Percentiles rank a stretch among this genome's conserved stretches.
Conservation (phyloP, 2,329 filamentous ascomycete species). For the Curvularia eragrostidis region DNA sequence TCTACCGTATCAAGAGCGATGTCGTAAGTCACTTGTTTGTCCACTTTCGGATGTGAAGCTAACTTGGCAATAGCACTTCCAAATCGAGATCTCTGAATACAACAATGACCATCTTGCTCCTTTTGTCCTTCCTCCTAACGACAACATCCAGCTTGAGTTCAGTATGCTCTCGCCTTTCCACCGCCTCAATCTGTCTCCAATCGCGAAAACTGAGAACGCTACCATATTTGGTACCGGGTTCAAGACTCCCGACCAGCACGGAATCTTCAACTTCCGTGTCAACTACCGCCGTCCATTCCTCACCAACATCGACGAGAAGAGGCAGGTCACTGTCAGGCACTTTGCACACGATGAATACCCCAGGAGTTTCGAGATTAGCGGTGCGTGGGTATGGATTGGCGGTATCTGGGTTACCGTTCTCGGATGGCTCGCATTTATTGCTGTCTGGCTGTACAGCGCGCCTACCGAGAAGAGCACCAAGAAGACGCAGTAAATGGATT, state of each 20-base stretch:
- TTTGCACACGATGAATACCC: slow-evolving; percentile 98
- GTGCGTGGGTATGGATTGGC: slow-evolving; percentile 92
- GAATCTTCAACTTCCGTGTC: slow-evolving; percentile 97
- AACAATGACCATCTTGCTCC: slow-evolving; percentile 74
- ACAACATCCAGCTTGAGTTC: slow-evolving; percentile 92
- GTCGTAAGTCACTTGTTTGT: slow-evolving; percentile 70
- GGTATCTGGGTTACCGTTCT: slow-evolving; percentile 83
- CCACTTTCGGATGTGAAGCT: not conserved
- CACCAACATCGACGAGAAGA: slow-evolving; percentile 89
- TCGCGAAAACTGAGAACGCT: slow-evolving; percentile 66
- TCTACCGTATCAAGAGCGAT: slow-evolving; percentile 96
- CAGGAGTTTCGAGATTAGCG: slow-evolving; percentile 85
- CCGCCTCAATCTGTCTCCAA: slow-evolving; percentile 73
- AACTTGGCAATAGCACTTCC: slow-evolving; percentile 68
- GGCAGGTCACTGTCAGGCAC: slow-evolving; percentile 91
- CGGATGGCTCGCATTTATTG: slow-evolving; percentile 85
- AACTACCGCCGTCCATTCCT: slow-evolving; percentile 97
- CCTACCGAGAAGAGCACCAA: slow-evolving; percentile 60
- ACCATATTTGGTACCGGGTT: slow-evolving; percentile 79
- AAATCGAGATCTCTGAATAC: slow-evolving; percentile 89
- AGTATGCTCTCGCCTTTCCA: slow-evolving; percentile 98
- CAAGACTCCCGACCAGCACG: slow-evolving; percentile 91
- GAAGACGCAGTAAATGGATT: slow-evolving; percentile 54
- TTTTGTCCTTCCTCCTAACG: slow-evolving; percentile 71
- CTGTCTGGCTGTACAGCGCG: slow-evolving; percentile 83